phyloP scores from a whole-genome alignment of 1,139 yeast genomes.

The Diutina sp. region DNA sequence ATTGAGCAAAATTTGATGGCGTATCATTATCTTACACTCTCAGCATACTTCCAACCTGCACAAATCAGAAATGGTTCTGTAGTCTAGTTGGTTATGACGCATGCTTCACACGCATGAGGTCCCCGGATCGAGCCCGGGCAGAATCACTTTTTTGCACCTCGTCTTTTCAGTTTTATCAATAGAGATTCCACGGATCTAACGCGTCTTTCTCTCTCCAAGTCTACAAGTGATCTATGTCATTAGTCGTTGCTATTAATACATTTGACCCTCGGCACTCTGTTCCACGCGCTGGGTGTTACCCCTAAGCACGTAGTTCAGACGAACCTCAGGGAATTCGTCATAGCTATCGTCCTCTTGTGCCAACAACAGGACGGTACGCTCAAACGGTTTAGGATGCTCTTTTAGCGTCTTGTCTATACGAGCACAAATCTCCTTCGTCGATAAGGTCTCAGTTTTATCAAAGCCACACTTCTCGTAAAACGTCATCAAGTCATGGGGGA shows the following conservation, averaged over 20 bases:
- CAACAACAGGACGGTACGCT: conserved; percentile 8
- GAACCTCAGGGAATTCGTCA: background rate
- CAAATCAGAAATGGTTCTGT: background rate
- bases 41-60: too few species aligned
- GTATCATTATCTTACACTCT: too few species aligned
- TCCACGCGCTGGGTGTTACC: conserved; percentile 1
- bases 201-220: background rate
- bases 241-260: background rate
- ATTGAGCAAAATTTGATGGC: too few species aligned
- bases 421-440: conserved; percentile 26
- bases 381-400: conserved; percentile 19
- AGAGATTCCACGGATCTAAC: background rate
- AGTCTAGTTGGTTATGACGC: background rate
- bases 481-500: conserved; percentile 46
- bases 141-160: background rate
- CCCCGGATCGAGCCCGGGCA: background rate
- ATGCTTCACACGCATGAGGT: background rate
- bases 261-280: background rate
- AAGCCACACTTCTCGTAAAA: conserved; percentile 26
- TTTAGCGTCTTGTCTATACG: conserved; percentile 19
- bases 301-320: background rate
- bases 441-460: conserved; percentile 9
- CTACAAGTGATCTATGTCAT: background rate
- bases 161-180: background rate
- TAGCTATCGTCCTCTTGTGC: conserved; percentile 7